A percentile compares a stretch with the other conserved stretches of the same genome.
phyloP scores from a whole-genome alignment of 768 basidiomycete species.

The Pulveroboletus sp. region DNA sequence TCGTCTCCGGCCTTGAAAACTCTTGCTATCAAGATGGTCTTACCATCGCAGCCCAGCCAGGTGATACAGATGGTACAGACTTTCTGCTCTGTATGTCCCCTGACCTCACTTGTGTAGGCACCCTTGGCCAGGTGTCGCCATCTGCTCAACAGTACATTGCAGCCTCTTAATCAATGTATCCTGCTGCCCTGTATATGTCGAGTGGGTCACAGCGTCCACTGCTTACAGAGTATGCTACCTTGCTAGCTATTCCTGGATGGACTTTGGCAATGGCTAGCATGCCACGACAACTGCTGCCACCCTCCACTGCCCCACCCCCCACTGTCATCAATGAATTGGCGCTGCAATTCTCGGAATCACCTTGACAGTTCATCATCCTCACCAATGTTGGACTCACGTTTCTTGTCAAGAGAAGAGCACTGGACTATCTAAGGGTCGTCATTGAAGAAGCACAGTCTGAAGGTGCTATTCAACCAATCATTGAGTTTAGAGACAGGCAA shows the following conservation, averaged over 20 bases:
- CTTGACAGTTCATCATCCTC: slow-evolving; percentile 82
- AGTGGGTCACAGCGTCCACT: slow-evolving; percentile 51
- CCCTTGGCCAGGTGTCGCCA: slow-evolving; percentile 61
- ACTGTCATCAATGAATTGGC: slow-evolving; percentile 76
- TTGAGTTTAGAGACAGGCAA: slow-evolving; percentile 80
- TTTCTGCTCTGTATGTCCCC: slow-evolving; percentile 74
- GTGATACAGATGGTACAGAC: slow-evolving; percentile 71
- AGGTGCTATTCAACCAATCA: slow-evolving; percentile 72
- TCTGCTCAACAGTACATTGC: slow-evolving; percentile 33
- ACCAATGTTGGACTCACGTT: slow-evolving; percentile 85
- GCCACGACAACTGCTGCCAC: slow-evolving; percentile 32
- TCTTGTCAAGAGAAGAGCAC: slow-evolving; percentile 73
- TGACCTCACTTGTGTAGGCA: slow-evolving; percentile 70
- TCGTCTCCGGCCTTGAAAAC: slow-evolving; percentile 56
- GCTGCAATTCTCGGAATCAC: slow-evolving; percentile 70
- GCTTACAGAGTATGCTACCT: slow-evolving; percentile 72
- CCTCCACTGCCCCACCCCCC: slow-evolving; percentile 45
- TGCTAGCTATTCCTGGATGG: slow-evolving; percentile 76
- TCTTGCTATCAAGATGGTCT: slow-evolving; percentile 68
- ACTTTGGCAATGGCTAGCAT: slow-evolving; percentile 81
- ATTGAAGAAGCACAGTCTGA: slow-evolving; percentile 81
- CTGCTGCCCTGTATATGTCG: slow-evolving; percentile 38
- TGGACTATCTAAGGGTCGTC: slow-evolving; percentile 84
- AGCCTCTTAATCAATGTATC: slow-evolving; percentile 38
- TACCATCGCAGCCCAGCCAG: slow-evolving; percentile 67